Evolutionary conservation across 257 asterid genomes (phyloP).

Genomic region (Misopates orontium): DNA sequence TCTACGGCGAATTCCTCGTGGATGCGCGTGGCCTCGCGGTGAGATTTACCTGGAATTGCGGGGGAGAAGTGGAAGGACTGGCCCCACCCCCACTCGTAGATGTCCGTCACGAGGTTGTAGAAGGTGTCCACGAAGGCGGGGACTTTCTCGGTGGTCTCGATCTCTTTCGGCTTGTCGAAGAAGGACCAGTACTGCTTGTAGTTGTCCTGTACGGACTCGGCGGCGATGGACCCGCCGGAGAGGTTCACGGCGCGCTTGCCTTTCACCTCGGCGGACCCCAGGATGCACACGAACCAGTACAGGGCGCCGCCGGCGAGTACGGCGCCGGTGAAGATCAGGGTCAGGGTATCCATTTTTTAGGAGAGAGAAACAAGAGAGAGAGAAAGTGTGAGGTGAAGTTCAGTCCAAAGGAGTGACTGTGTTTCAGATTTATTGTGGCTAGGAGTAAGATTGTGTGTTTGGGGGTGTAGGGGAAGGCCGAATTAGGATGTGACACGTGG

Average conservation of each 20-base stretch:
- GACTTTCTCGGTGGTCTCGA: constrained; percentile 59
- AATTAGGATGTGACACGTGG: too few relatives aligned
- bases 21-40: constrained; percentile 69
- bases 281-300: constrained; percentile 64
- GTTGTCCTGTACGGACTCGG: constrained; percentile 56
- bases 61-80: constrained; percentile 84
- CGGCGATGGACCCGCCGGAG: constrained; percentile 74
- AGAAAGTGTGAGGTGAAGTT: neutral
- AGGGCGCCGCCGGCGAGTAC: constrained; percentile 63
- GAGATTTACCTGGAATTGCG: constrained; percentile 58
- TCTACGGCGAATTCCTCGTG: constrained; percentile 87
- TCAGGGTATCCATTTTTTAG: constrained; percentile 47
- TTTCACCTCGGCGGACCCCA: constrained; percentile 75
- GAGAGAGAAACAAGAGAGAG: neutral
- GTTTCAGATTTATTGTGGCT: constrained; percentile 24
- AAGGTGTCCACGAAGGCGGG: constrained; percentile 83
- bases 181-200: constrained; percentile 80
- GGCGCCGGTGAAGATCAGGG: constrained; percentile 60
- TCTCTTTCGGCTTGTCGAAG: constrained; percentile 70
- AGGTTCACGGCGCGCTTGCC: constrained; percentile 71
- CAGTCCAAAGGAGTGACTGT: constrained; percentile 17
- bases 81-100: constrained; percentile 94
- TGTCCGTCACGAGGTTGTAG: constrained; percentile 81
- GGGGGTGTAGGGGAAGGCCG: too few relatives aligned
- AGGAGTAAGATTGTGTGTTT: too few relatives aligned